Conservation (phyloP, 1,284 basidiomycete species). For the Leccinum laetum region DNA sequence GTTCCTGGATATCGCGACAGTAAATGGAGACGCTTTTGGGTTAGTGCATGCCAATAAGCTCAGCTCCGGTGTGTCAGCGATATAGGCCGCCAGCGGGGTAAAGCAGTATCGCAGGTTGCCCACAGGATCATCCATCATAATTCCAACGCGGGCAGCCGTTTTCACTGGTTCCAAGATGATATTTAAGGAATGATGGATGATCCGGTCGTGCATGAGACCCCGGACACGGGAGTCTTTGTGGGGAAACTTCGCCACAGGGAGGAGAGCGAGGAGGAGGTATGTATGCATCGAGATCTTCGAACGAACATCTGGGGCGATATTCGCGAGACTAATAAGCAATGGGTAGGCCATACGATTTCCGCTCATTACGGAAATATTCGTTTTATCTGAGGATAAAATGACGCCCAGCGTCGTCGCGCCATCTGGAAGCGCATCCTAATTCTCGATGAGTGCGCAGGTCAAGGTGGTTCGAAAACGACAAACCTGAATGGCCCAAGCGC, state of each 20-base stretch:
- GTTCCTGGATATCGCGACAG: neutral
- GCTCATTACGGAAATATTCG: conserved; percentile 13
- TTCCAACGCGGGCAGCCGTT: conserved; percentile 25
- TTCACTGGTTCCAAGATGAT: conserved; percentile 32
- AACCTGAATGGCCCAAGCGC: neutral
- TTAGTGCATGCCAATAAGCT: neutral
- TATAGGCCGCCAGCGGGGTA: neutral
- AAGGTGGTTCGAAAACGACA: neutral
- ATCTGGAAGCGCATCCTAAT: neutral
- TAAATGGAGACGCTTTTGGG: neutral
- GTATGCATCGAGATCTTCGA: conserved; percentile 31
- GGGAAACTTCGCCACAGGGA: conserved; percentile 30
- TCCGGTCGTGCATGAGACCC: conserved; percentile 8
- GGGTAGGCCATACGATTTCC: conserved; percentile 27
- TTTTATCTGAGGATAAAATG: neutral
- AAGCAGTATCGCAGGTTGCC: conserved; percentile 13
- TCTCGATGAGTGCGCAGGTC: neutral
- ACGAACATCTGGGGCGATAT: conserved; percentile 2
- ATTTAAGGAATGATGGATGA: conserved; percentile 32
- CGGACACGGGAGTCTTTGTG: neutral
- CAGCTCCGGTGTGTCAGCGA: neutral
- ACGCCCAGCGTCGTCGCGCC: conserved; percentile 7
- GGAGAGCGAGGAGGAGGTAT: conserved; percentile 30
- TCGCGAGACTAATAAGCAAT: conserved; percentile 7
- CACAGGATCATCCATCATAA: conserved; percentile 30